phyloP scores from a whole-genome alignment of 306 rosid species.

The Vachellia pachyceras region DNA sequence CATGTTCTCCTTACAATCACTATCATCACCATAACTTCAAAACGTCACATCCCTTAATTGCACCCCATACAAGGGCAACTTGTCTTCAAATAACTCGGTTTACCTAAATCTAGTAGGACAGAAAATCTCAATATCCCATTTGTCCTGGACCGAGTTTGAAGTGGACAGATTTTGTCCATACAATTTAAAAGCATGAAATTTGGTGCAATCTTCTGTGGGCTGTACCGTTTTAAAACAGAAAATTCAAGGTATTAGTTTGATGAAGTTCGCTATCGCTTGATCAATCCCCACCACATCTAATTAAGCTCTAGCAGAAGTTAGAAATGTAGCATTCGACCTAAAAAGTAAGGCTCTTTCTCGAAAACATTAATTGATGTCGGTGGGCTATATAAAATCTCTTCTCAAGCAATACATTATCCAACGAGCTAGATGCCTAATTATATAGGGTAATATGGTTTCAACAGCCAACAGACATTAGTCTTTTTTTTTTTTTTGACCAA shows the following conservation, averaged over 20 bases:
- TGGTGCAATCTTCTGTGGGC: constrained; percentile 3
- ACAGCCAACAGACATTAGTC: too few species aligned
- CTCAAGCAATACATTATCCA: neutral
- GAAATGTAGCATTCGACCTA: neutral
- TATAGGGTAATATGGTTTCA: neutral
- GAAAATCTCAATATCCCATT: too few species aligned
- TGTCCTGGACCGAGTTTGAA: constrained; percentile 27
- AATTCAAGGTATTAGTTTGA: constrained; percentile 30
- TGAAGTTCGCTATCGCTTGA: constrained; percentile 40
- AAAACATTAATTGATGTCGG: neutral
- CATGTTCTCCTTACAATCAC: neutral
- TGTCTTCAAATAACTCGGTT: neutral
- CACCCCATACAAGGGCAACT: neutral
- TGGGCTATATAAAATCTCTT: neutral
- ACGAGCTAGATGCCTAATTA: neutral
- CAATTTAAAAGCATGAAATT: constrained; percentile 31
- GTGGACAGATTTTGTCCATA: constrained; percentile 30
- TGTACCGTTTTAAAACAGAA: neutral
- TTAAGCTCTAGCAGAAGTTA: neutral
- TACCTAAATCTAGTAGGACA: neutral
- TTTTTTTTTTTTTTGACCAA: too few species aligned
- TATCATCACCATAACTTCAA: neutral
- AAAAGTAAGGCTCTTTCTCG: too few species aligned
- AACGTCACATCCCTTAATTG: neutral
- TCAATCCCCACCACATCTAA: constrained; percentile 24